Evolutionary conservation across 169 alveolate species (phyloP), one percentile per base, ranked within the genome.

Genomic region (Eimeria falciformis): DNA sequence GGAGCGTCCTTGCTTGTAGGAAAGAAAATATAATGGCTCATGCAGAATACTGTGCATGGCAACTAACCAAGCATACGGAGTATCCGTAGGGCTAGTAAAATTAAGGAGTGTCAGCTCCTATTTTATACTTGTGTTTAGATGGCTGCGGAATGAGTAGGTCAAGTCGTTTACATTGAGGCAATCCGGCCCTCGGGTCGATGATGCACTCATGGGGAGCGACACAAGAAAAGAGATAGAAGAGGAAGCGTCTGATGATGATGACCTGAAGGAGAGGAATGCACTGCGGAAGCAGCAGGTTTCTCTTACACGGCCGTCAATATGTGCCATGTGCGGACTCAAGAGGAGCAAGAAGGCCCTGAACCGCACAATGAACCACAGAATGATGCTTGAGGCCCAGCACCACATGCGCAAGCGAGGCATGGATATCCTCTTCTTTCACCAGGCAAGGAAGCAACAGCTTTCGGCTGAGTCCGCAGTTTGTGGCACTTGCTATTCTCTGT

Each of bases 321-420:
- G 94, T 68, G 81, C 87, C 18, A 78, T 79, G 94, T 90, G 94
- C 33, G 94, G 94, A 46, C 46, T 90, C 23, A 62, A 40, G 53
- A 90, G 79, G 73, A 62, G 79, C 85, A 90, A 90, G 78, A 71
- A 79, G 25, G 65, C 78, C 18, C 85, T 90, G 25, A 65, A 18
- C 68, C 87, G 87, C 56, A 50, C 45, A 53, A 23, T 90, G 78
- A 90, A 90, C 25, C 84, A 56, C 71, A 83, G 94, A n/a, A 90
- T 90, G 94, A 90, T 90, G 94, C 91, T 90, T 65, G 94, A 90
- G 58, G 87, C 91, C 29, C 94, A 78, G 71, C 94, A 90, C n/a
- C 94, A 90, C 66, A 90, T 90, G 94, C 75, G 94, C 71, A 90
- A 90, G 65, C 55, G 94, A 45, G 94, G 94, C 7, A 62, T 90